Evolutionary conservation across 768 basidiomycete species (phyloP), one percentile per base, ranked within the genome.

Genomic region (Kwoniella mangroviensis): DNA sequence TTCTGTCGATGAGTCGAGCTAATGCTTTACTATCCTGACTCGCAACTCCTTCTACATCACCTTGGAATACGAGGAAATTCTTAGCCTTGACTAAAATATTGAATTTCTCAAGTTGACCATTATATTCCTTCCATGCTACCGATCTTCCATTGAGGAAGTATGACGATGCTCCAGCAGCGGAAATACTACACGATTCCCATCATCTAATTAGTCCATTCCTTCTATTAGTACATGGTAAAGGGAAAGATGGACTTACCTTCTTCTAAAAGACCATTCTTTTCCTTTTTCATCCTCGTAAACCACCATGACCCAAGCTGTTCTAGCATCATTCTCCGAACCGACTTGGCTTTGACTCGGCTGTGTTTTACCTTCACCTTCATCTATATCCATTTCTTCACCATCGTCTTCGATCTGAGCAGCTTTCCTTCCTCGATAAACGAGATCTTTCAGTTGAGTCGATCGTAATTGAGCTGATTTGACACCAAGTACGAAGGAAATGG

Each of bases 61-160:
- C 97, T 80, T 99, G 97, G 85, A 99, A 98, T 12, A 98, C 97
- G 63, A 98, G 90, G 79, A 98, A 99, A 85, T 98, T 98, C 86
- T 98, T 98, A 13, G 97, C 97, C 84, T 97, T 98, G 78, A 98
- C 94, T 57, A 98, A 91, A 78, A 99, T 93, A 78, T 98, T 97
- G 77, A 97, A 94, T 7, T 87, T 85, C 66, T 91, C 87, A 26
- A 99, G 90, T 13, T 92, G 91, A 5, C 90, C 86, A 70, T 97
- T 97, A 86, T 98, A 99, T 1, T 88, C 88, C 13, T 90, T 87
- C 82, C 95, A 95, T 0, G 94, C 91, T 64, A 97, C 92, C 24
- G 88, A 85, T 75, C 87, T 89, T 70, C 86, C 85, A 83, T 98
- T 94, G 57, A 98, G 87, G 75, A 88, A 90, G 85, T 98, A 99